A percentile compares a stretch with the other conserved stretches of the same genome.
Evolutionary conservation across 2,329 filamentous ascomycete genomes (phyloP).

Genomic region (Microsporum canis): DNA sequence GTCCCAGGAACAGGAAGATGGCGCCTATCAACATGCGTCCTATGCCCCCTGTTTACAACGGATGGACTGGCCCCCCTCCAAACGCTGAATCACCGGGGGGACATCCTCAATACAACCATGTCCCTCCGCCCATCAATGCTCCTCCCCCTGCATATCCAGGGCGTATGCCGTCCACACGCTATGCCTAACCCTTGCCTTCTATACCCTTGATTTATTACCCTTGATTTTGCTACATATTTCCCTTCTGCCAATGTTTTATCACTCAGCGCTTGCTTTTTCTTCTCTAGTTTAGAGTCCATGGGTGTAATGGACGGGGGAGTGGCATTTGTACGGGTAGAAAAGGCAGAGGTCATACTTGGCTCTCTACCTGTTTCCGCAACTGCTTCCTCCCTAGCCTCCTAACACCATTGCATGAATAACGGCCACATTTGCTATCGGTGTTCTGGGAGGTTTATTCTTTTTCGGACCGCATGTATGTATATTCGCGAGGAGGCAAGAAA

Average conservation of each 20-base stretch:
- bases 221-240: not conserved
- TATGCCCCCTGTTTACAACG: conserved; percentile 5
- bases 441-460: not conserved
- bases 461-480: not conserved
- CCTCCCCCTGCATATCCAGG: conserved; percentile 11
- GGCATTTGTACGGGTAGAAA: not conserved
- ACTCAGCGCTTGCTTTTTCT: not conserved
- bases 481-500: not conserved
- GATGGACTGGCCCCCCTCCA: conserved; percentile 1
- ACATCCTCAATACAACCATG: not conserved
- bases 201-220: not conserved
- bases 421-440: not conserved
- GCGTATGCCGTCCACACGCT: conserved; percentile 10
- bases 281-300: not conserved
- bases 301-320: not conserved
- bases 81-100: not conserved
- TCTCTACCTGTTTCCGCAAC: not conserved
- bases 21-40: conserved; percentile 9
- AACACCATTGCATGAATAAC: not conserved
- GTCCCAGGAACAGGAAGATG: conserved; percentile 16
- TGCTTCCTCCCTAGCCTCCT: not conserved
- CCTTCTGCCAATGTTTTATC: not conserved
- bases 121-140: not conserved
- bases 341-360: not conserved
- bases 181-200: conserved; percentile 6